Base-by-base conservation (phyloP, 345 rosid genomes). In the Lepidium sativum region DNA sequence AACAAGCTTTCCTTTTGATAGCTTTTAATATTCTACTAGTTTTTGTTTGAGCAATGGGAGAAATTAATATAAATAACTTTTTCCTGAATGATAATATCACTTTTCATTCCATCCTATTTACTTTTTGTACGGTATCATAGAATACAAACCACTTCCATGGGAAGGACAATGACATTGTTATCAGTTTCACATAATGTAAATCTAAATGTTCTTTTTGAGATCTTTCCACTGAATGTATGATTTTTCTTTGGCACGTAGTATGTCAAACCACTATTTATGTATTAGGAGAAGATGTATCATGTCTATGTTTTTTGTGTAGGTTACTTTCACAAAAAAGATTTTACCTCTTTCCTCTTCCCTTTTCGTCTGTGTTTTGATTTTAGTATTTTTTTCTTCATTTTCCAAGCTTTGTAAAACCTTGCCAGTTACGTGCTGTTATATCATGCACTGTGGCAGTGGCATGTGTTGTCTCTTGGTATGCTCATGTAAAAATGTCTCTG, bases 381-480 rank as follows among this genome's bases (percentile, higher is more conserved):
- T 15, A 18, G 31, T 18, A 33, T 15, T 34, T 45, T 17, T 42
- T 14, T 43, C 31, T 5, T 27, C 31, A 27, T 27, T 34, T 44
- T 41, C 34, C 58, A 45, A 37, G 32, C 8, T 54, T 47, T 47
- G 65, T 29, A 15, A 21, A n/a, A 37, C 49, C 17, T 32, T 54
- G 18, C 54, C 34, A 54, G 49, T 27, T 9, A 50, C n/a, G 39
- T 29, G 52, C 52, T 52, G 40, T 20, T 44, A 41, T 58, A 47
- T 18, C 21, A 17, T 49, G 51, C 51, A 40, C 52, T 60, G 53
- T 31, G 15, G 44, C 2, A 59, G 45, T 69, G 55, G 54, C 25
- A 60, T 54, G 49, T 53, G 21, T 60, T 60, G 34, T 17, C 5
- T 39, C 59, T 39, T 70, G 54, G 49, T 53, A 21, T 70, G 21